Base-by-base conservation (phyloP, 805 yeast genomes). In the Pichia exigua region DNA sequence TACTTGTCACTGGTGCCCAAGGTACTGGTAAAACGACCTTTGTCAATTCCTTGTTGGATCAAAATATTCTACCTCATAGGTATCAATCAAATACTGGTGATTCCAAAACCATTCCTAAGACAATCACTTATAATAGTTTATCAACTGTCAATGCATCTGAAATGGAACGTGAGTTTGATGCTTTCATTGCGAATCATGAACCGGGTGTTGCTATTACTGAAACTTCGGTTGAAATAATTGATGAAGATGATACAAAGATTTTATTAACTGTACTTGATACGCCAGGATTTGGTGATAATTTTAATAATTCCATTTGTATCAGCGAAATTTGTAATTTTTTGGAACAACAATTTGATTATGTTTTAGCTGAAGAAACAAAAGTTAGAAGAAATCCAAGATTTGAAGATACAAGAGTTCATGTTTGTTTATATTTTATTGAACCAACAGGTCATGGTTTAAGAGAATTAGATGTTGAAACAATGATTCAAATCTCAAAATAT, bases 301-400 rank as follows among this genome's bases (percentile, higher is more conserved):
- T 80, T 55, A 73, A 80, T 65, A 81, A 81, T 59, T 78, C 79
- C 46, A 59, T 83, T 47, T 85, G 92, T 62, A 81, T 78, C 61
- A 72, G 70, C 13, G 94, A 86, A 62, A 78, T 86, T 48, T 78
- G 79, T 49, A 73, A 75, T 51, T 87, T 77, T 63, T 68, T 87
- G 61, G 85, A 83, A 64, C 89, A 83, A 63, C 92, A 86, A 63
- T 86, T 85, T 63, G 91, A 85, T 64, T 71, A 76, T 51, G 89
- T 87, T 0, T 74, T 90, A 45, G 88, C 87, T 2, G 96, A 90
- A 65, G 97, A 90, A 66, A 86, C 94, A 1, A 76, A 92, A 56
- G 87, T 90, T 57, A 78, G 78, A 66, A 83, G 97, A 75, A 87
- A 88, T 64, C 96, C 96, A 26, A 74, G 87, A 57, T 82, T 85